A percentile compares a stretch with the other conserved stretches of the same genome.
Conservation (phyloP, 495 filamentous ascomycete species). For the Penicillium ucsense region DNA sequence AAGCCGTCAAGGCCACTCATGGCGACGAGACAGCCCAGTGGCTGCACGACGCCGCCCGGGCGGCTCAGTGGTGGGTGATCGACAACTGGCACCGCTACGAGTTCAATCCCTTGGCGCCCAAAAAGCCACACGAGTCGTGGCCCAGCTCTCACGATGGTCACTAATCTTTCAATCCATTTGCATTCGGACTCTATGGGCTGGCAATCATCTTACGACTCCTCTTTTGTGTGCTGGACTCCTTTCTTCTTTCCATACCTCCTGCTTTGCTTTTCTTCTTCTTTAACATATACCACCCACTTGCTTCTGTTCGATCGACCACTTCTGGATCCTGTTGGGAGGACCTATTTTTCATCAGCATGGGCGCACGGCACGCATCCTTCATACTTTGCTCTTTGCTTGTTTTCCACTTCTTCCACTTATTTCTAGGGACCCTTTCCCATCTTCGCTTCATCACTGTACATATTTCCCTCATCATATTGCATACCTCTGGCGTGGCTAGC, state of each 20-base stretch:
- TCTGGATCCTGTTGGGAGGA: too few species aligned
- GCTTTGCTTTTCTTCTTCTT: neutral
- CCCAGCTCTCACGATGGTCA: neutral
- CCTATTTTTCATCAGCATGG: too few species aligned
- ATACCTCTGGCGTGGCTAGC: too few species aligned
- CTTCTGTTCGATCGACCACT: neutral
- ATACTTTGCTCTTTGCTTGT: too few species aligned
- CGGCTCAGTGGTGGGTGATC: slow-evolving; percentile 30
- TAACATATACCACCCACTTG: neutral
- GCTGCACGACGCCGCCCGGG: slow-evolving; percentile 25
- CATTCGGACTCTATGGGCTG: neutral
- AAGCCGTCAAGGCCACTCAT: slow-evolving; percentile 17
- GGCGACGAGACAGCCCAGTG: slow-evolving; percentile 30
- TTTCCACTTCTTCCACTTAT: too few species aligned
- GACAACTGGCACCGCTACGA: slow-evolving; percentile 19
- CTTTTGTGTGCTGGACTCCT: neutral
- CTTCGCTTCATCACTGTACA: too few species aligned
- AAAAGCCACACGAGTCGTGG: slow-evolving; percentile 1
- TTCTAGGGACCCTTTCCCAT: too few species aligned
- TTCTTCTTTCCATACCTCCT: neutral
- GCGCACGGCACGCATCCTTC: too few species aligned
- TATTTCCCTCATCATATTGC: too few species aligned
- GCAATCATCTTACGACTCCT: neutral
- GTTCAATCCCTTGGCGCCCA: slow-evolving; percentile 2
- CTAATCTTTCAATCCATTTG: neutral